Conservation (phyloP, 2,329 filamentous ascomycete species). For the Neonectria magnoliae region DNA sequence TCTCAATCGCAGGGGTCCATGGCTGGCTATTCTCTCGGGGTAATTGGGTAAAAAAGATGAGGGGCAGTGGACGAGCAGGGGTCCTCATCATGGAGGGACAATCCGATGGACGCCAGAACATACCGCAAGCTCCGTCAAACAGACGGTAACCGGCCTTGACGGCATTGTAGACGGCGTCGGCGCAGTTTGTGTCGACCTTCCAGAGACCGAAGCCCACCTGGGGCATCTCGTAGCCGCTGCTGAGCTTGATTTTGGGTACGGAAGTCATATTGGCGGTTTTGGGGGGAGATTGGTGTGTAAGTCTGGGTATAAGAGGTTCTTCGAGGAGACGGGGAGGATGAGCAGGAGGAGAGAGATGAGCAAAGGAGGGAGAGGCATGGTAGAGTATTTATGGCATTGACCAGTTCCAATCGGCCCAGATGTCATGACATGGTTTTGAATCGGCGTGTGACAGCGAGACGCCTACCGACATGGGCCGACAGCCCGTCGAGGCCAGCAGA, state of each 20-base stretch:
- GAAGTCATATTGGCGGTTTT: constrained; percentile 47
- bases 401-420: constrained; percentile 1
- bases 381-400: constrained; percentile 27
- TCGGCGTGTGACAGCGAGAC: constrained; percentile 31
- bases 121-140: constrained; percentile 69
- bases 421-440: constrained; percentile 22
- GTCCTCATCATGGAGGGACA: constrained; percentile 11
- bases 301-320: constrained; percentile 1
- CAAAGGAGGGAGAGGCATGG: constrained; percentile 9
- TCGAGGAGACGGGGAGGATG: constrained; percentile 5
- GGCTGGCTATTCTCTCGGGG: constrained; percentile 39
- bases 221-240: constrained; percentile 75
- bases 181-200: constrained; percentile 81
- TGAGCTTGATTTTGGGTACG: constrained; percentile 66
- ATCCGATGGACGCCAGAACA: constrained; percentile 50
- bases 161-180: constrained; percentile 82
- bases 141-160: constrained; percentile 71
- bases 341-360: constrained; percentile 13
- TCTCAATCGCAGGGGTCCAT: constrained; percentile 34
- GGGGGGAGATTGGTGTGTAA: constrained; percentile 10
- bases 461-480: constrained; percentile 24
- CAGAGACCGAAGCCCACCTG: constrained; percentile 82
- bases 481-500: constrained; percentile 1
- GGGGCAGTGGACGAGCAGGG: constrained; percentile 17
- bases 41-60: constrained; percentile 32